Evolutionary conservation across 1,284 basidiomycete genomes (phyloP), one percentile per base, ranked within the genome.

Genomic region (Clitocybe nebularis): DNA sequence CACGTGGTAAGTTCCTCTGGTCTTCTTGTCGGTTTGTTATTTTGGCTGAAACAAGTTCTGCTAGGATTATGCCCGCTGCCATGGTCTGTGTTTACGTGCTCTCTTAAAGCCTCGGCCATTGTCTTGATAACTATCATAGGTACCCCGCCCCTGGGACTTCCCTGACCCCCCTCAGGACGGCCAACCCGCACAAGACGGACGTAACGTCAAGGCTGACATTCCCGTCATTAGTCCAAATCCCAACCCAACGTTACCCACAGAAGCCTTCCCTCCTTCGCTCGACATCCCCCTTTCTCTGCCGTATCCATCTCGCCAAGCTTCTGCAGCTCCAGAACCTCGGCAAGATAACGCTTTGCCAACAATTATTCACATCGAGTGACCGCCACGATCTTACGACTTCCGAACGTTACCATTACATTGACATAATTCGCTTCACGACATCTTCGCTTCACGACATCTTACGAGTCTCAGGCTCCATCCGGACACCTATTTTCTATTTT

Each of bases 101-200:
- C 22, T 5, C 14, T 17, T 14, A 13, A 25, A 39, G 16, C 28
- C 19, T n/a, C n/a, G n/a, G n/a, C n/a, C n/a, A n/a, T n/a, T 21
- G 49, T 21, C 22, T 43, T 38, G n/a, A 20, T 17, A 28, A 23
- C 1, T 36, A 38, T 24, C 5, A 24, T 37, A 71, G 68, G 70
- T 84, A 36, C 81, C 85, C 24, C 79, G 81, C 17, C 66, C 85
- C 28, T 89, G 85, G 85, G 86, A 89, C 59, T 89, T 89, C 52
- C 57, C 75, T 25, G 64, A 73, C 26, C 67, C 69, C 11, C 37
- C 46, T 32, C 20, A 9, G 22, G 21, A 14, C 22, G 1, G 66
- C 13, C 17, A n/a, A 13, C 72, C 43, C 13, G 30, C 30, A 39
- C 44, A 25, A 38, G 28, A 22, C 44, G 4, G 50, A 49, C 25